Evolutionary conservation across 2,329 filamentous ascomycete genomes (phyloP), one percentile per base, ranked within the genome.

Genomic region (Bipolaris cookei): DNA sequence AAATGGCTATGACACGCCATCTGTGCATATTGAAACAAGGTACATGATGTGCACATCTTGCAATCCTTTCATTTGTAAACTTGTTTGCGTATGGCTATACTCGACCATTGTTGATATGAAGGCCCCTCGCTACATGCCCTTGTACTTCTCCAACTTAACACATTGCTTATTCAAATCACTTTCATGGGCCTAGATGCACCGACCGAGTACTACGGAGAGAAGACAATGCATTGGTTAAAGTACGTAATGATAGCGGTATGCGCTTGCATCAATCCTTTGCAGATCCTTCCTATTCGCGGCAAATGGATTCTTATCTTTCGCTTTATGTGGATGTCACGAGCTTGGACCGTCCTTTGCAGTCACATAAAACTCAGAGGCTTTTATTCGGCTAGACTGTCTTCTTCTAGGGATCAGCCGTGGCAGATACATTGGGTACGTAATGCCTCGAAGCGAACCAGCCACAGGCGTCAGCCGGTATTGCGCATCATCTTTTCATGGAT

Each of bases 361-460:
- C 4, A 34, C 30, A 34, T 7, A 14, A 10, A 34, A 34, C 13
- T 34, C 6, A 14, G 30, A 13, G 30, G 5, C 30, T 34, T 34
- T 49, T 6, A 49, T 32, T 49, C 20, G 46, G 13, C n/a, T 20
- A 34, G 37, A 23, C 10, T 49, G 46, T 39, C 28, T 28, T 39
- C 46, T 49, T 28, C 20, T 23, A 34, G 34, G 18, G 34, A 49
- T 49, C 32, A 38, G 45, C 45, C n/a, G 38, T 16, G 30, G 44
- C 16, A 34, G 20, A 16, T 47, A 18, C 28, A 47, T 37, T 37
- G 30, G 44, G 32, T n/a, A 21, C 44, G 18, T 49, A 49, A 38
- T 37, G 46, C 32, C 16, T 49, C 32, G 46, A 49, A 49, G 32
- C 46, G 46, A 49, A 38, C 32, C 13, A 49, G 46, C 46, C 46